Conservation (phyloP, 352 stramenopile genomes). For the Pythium folliculosum region DNA sequence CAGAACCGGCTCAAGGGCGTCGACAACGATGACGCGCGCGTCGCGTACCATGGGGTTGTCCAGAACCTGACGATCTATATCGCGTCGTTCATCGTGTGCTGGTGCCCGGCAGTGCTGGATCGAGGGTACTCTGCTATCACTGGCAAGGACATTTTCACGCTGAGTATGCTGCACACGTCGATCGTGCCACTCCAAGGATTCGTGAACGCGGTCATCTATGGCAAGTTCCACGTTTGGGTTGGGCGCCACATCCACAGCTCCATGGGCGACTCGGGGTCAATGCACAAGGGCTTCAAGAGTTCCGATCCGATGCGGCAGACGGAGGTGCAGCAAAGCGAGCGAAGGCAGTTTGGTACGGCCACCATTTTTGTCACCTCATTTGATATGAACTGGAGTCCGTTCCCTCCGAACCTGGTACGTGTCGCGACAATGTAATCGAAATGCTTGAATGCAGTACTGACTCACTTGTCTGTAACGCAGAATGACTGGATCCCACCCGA, state of each 20-base stretch:
- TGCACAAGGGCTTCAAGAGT: slow-evolving; percentile 14
- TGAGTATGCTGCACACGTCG: slow-evolving; percentile 73
- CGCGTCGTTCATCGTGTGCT: slow-evolving; percentile 77
- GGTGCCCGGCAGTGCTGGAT: slow-evolving; percentile 67
- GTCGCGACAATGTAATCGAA: not conserved
- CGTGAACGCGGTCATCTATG: slow-evolving; percentile 85
- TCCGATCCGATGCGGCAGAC: slow-evolving; percentile 43
- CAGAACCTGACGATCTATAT: slow-evolving; percentile 87
- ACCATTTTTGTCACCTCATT: slow-evolving; percentile 83
- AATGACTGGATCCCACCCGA: slow-evolving; percentile 71
- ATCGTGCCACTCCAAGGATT: slow-evolving; percentile 86
- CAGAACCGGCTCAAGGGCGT: slow-evolving; percentile 68
- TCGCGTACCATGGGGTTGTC: slow-evolving; percentile 79
- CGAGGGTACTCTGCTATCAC: slow-evolving; percentile 64
- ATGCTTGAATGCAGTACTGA: not conserved
- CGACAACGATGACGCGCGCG: slow-evolving; percentile 72
- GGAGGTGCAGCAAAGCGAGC: slow-evolving; percentile 46
- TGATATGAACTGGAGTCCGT: slow-evolving; percentile 76
- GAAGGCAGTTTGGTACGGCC: slow-evolving; percentile 65
- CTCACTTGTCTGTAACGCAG: slow-evolving; percentile 20
- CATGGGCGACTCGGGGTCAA: slow-evolving; percentile 3
- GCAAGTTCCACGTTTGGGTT: slow-evolving; percentile 84
- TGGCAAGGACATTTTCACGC: slow-evolving; percentile 51
- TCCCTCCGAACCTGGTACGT: slow-evolving; percentile 62
- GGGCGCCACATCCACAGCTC: slow-evolving; percentile 50